A percentile compares a stretch with the other conserved stretches of the same genome.
Evolutionary conservation across 75 land plant genomes (phyloP).

Genomic region (Picea sitchensis): DNA sequence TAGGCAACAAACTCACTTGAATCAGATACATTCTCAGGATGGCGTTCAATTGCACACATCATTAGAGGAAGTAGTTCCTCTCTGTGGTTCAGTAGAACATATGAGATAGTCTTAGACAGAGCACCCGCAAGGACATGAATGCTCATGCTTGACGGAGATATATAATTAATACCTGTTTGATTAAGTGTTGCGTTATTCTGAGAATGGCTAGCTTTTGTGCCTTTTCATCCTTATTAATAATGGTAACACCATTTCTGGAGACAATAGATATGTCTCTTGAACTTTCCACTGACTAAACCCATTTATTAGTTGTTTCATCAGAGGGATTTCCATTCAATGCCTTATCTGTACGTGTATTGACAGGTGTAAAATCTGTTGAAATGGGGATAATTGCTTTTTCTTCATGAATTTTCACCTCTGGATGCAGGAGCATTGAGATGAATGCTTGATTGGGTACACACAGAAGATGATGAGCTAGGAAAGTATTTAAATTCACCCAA

Average conservation of each 20-base stretch:
- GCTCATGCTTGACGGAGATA: constrained; percentile 13
- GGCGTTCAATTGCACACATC: constrained; percentile 96
- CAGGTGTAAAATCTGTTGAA: neutral
- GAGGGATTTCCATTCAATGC: constrained; percentile 5
- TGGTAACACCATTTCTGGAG: no score
- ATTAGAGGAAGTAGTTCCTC: constrained; percentile 98
- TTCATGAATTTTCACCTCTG: constrained; percentile 37
- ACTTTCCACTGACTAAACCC: no score
- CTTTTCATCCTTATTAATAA: no score
- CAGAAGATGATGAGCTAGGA: no score
- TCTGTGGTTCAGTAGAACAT: constrained; percentile 91
- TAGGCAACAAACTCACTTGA: no score
- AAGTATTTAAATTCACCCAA: no score
- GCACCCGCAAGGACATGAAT: constrained; percentile 90
- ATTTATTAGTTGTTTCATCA: neutral
- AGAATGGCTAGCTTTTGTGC: no score
- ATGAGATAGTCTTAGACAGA: constrained; percentile 96
- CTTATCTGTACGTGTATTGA: constrained; percentile 13
- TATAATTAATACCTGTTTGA: constrained; percentile 9
- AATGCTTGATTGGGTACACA: no score
- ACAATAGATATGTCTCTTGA: no score
- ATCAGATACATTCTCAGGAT: constrained; percentile 52
- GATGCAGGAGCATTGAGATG: neutral
- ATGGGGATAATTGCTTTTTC: constrained; percentile 11
- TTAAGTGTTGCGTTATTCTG: no score